phyloP scores from a whole-genome alignment of 2,329 filamentous ascomycete species.

The Chrysoporthe cubensis region DNA sequence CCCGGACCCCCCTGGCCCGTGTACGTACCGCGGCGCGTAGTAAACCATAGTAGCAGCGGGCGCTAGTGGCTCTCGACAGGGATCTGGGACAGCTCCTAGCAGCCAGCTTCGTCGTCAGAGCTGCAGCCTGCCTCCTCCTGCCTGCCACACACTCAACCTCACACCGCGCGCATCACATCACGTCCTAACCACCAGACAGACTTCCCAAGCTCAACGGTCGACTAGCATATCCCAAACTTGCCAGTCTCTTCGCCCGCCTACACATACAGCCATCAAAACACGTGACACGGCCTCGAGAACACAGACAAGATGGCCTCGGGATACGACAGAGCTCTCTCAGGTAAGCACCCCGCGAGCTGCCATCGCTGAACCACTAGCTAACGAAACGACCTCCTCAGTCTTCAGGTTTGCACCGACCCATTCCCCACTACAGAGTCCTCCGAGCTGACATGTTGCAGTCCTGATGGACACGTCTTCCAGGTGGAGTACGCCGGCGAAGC shows the following conservation, averaged over 20 bases:
- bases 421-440: slow-evolving; percentile 39
- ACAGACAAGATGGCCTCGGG: slow-evolving; percentile 74
- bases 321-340: slow-evolving; percentile 98
- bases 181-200: slow-evolving; percentile 19
- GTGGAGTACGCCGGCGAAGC: slow-evolving; percentile 99
- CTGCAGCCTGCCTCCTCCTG: slow-evolving; percentile 31
- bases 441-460: slow-evolving; percentile 58
- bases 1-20: slow-evolving; percentile 1
- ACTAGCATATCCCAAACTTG: slow-evolving; percentile 10
- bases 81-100: slow-evolving; percentile 12
- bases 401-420: slow-evolving; percentile 68
- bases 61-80: slow-evolving; percentile 1
- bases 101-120: slow-evolving; percentile 32
- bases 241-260: neutral
- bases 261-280: neutral
- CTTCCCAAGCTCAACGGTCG: slow-evolving; percentile 20
- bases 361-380: slow-evolving; percentile 42
- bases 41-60: neutral
- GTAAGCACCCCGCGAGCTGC: slow-evolving; percentile 58
- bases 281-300: slow-evolving; percentile 8
- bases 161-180: slow-evolving; percentile 21
- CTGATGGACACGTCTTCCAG: slow-evolving; percentile 99
- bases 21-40: neutral
- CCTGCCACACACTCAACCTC: slow-evolving; percentile 24
- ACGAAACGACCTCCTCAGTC: slow-evolving; percentile 59